Evolutionary conservation across 805 yeast species (phyloP).

Genomic region (Ogataea haglerorum): DNA sequence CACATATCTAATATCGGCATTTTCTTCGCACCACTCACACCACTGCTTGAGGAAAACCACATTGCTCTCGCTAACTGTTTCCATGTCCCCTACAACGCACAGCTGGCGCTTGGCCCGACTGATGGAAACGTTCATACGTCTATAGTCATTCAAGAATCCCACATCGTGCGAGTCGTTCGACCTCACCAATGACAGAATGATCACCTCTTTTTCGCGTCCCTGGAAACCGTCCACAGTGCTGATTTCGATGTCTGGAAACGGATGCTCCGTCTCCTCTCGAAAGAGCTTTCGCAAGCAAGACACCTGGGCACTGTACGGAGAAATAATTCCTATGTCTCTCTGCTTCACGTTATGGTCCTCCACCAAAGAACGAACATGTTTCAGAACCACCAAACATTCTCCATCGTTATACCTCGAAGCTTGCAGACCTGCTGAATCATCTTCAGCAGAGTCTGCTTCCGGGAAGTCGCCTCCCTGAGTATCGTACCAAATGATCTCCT

Average conservation of each 20-base stretch:
- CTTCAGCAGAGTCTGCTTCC: conserved; percentile 48
- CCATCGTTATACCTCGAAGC: conserved; percentile 74
- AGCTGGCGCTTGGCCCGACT: conserved; percentile 85
- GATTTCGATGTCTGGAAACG: conserved; percentile 55
- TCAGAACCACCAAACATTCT: conserved; percentile 61
- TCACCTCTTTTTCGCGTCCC: conserved; percentile 90
- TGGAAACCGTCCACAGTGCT: conserved; percentile 96
- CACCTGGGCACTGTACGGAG: conserved; percentile 92
- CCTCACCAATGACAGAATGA: conserved; percentile 76
- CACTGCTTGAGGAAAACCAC: conserved; percentile 55
- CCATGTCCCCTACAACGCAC: conserved; percentile 84
- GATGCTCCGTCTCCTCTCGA: conserved; percentile 25
- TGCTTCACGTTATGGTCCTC: conserved; percentile 47
- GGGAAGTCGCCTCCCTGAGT: conserved; percentile 86
- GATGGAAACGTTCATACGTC: conserved; percentile 89
- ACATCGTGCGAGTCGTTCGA: conserved; percentile 68
- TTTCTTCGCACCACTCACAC: conserved; percentile 66
- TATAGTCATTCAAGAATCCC: conserved; percentile 76
- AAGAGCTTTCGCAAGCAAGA: conserved; percentile 49
- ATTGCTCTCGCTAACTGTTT: conserved; percentile 48
- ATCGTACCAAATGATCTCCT: conserved; percentile 77
- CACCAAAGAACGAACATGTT: conserved; percentile 53
- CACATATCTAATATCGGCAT: conserved; percentile 67
- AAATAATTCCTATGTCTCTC: conserved; percentile 72
- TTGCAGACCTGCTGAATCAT: conserved; percentile 14